Evolutionary conservation across 768 basidiomycete genomes (phyloP), one percentile per base, ranked within the genome.

Genomic region (Pleurotus djamor): DNA sequence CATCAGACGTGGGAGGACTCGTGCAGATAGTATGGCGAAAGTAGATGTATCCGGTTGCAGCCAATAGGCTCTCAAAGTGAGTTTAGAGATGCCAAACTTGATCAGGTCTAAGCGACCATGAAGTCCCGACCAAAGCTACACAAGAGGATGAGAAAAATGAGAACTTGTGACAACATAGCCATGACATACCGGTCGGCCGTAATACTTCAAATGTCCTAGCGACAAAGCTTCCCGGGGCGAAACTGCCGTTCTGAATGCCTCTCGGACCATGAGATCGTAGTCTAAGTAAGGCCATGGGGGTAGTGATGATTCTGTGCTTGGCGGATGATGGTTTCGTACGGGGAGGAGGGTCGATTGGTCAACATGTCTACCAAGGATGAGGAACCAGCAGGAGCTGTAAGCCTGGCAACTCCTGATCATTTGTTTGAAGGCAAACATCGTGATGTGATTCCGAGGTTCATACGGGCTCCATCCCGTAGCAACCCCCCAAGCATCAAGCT

Each of bases 271-370:
- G 32, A 50, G 50, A 49, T 59, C 49, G 38, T 49, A 59, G 36
- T 47, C 58, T 33, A 59, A 37, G 33, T 59, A 51, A 10, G 48
- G n/a, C 58, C 49, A 59, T n/a, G 48, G 50, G 32, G 58, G 58
- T 32, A 59, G 34, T 14, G 38, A 34, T n/a, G n/a, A n/a, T n/a
- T n/a, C n/a, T n/a, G n/a, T n/a, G n/a, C n/a, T n/a, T n/a, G n/a
- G n/a, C n/a, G n/a, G n/a, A n/a, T n/a, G n/a, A n/a, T n/a, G n/a
- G n/a, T n/a, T n/a, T n/a, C n/a, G n/a, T n/a, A n/a, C n/a, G n/a
- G n/a, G n/a, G n/a, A n/a, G n/a, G n/a, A n/a, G n/a, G n/a, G n/a
- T n/a, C n/a, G n/a, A n/a, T n/a, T n/a, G n/a, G n/a, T n/a, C n/a
- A n/a, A n/a, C n/a, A n/a, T n/a, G n/a, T n/a, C n/a, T n/a, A n/a